phyloP scores from a whole-genome alignment of 2,329 filamentous ascomycete species.

The Daldinia sp. region DNA sequence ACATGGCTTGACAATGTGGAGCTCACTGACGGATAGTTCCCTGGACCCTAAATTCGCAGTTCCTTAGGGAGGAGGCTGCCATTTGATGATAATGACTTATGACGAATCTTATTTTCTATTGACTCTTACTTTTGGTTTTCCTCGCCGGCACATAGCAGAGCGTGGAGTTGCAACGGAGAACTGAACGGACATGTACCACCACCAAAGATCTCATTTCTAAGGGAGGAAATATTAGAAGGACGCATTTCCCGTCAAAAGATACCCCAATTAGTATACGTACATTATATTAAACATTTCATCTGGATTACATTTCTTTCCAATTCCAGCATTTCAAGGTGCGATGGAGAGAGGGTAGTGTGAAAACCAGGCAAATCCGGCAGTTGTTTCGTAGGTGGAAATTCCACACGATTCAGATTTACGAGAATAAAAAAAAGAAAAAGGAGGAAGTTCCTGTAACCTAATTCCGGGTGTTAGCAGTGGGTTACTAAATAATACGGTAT shows the following conservation, averaged over 20 bases:
- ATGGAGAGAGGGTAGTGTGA: not conserved
- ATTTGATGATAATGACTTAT: constrained; percentile 33
- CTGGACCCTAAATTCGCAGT: not conserved
- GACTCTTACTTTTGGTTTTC: constrained; percentile 12
- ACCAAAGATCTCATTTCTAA: constrained; percentile 24
- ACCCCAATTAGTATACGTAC: constrained; percentile 39
- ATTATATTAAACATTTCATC: constrained; percentile 21
- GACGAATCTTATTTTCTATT: constrained; percentile 28
- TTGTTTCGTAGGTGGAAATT: not conserved
- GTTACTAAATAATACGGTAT: too few species aligned
- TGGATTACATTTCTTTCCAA: constrained; percentile 14
- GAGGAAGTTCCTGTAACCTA: not conserved
- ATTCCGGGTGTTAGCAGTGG: not conserved
- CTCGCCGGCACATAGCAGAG: not conserved
- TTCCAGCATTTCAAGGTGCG: not conserved
- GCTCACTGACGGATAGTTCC: constrained; percentile 37
- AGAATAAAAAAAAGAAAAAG: too few species aligned
- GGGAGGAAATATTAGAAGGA: constrained; percentile 34
- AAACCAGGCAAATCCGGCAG: not conserved
- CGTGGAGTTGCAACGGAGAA: constrained; percentile 24
- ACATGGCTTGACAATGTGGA: constrained; percentile 49
- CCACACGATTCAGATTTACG: not conserved
- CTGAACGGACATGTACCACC: constrained; percentile 35
- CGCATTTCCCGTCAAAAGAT: constrained; percentile 39
- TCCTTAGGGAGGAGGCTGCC: not conserved